A percentile compares a stretch with the other conserved stretches of the same genome.
Conservation (phyloP, 306 rosid genomes). For the Prunus mira region DNA sequence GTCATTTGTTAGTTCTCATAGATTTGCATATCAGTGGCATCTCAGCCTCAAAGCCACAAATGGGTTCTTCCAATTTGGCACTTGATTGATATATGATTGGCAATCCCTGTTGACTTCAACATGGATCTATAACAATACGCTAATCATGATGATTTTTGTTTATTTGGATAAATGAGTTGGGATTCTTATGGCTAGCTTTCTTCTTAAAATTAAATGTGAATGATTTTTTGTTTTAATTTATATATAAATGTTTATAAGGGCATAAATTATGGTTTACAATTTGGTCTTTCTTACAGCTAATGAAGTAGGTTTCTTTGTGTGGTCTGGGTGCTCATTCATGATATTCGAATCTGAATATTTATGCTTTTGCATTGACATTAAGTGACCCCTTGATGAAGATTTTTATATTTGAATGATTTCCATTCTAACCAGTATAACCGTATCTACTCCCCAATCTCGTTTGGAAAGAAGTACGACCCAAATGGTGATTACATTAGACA, state of each 20-base stretch:
- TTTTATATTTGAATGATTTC: constrained; percentile 15
- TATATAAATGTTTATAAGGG: background rate
- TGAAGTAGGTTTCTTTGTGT: background rate
- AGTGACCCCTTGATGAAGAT: background rate
- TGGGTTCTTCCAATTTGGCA: background rate
- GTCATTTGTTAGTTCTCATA: constrained; percentile 1
- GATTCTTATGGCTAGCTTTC: background rate
- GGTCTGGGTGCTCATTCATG: constrained; percentile 6
- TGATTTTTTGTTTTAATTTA: background rate
- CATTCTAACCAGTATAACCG: constrained; percentile 69
- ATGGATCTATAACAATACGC: background rate
- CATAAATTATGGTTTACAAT: background rate
- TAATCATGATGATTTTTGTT: background rate
- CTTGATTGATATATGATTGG: background rate
- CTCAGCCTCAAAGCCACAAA: constrained; percentile 5
- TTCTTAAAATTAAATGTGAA: background rate
- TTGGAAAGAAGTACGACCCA: constrained; percentile 95
- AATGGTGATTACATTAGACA: constrained; percentile 77
- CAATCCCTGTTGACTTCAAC: background rate
- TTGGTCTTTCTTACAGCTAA: background rate
- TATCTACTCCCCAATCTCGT: constrained; percentile 78
- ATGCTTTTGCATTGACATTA: background rate
- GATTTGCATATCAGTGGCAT: constrained; percentile 7
- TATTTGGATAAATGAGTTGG: background rate
- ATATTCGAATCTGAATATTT: background rate